phyloP scores from a whole-genome alignment of 1,284 basidiomycete genomes.

The Ceratorhiza oryzae-sativae region DNA sequence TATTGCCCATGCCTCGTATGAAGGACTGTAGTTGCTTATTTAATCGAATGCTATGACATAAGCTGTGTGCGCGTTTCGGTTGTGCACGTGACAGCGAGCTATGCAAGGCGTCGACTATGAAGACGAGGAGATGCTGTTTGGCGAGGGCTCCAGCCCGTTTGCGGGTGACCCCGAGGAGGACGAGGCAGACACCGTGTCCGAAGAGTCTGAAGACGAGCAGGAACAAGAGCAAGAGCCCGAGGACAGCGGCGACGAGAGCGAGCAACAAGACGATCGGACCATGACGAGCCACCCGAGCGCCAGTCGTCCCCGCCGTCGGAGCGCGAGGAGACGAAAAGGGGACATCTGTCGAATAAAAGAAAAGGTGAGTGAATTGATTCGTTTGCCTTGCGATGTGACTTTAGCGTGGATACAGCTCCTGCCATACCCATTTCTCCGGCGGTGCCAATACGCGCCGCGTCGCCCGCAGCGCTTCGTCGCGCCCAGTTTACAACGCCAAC shows the following conservation, averaged over 20 bases:
- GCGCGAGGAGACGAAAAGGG: conserved; percentile 44
- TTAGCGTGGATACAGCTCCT: conserved; percentile 27
- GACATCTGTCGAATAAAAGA: conserved; percentile 32
- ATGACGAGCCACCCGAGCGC: conserved; percentile 17
- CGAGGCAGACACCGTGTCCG: conserved; percentile 42
- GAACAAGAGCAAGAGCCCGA: conserved; percentile 42
- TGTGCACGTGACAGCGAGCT: conserved; percentile 19
- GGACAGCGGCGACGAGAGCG: conserved; percentile 33
- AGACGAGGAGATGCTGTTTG: conserved; percentile 57
- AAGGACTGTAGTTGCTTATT: conserved; percentile 39
- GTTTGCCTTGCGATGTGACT: background rate
- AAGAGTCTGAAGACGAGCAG: conserved; percentile 43
- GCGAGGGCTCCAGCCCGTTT: conserved; percentile 34
- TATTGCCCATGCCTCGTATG: conserved; percentile 2
- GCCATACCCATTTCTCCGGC: conserved; percentile 48
- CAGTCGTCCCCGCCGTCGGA: conserved; percentile 40
- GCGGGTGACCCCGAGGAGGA: conserved; percentile 49
- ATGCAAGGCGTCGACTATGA: conserved; percentile 56
- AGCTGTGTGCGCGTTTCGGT: background rate
- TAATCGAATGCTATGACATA: conserved; percentile 33
- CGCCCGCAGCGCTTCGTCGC: conserved; percentile 64
- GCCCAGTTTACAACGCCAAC: conserved; percentile 49
- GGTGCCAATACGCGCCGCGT: conserved; percentile 59
- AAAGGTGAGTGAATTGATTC: conserved; percentile 11
- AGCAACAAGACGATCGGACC: conserved; percentile 39